These are phyloP conservation scores for Puccinia triticina DNA, from an alignment of 1,284 basidiomycete species.

Conservation along the genomic window DNA sequence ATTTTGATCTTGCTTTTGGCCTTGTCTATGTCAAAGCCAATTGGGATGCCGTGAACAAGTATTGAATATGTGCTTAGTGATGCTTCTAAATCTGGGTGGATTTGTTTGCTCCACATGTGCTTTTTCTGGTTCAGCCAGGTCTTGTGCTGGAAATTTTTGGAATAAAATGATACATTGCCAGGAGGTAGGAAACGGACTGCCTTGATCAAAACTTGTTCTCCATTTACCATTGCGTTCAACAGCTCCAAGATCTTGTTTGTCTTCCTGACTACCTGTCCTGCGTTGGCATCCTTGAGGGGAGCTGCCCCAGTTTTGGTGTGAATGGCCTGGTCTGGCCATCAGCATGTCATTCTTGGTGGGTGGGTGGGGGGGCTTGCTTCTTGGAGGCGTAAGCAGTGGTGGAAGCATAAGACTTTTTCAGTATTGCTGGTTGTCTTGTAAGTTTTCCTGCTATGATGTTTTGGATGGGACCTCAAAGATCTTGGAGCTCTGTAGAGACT, in stretches of 20 bases:
- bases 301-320: not conserved
- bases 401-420: too few relatives aligned
- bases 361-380: too few relatives aligned
- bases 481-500: too few relatives aligned
- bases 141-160: not conserved
- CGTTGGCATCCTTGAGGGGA: not conserved
- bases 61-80: not conserved
- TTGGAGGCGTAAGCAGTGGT: too few relatives aligned
- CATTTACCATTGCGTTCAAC: not conserved
- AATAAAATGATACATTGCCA: constrained; percentile 3
- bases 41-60: not conserved
- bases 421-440: too few relatives aligned
- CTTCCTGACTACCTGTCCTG: not conserved
- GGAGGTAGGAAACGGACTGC: not conserved
- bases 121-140: not conserved
- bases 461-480: too few relatives aligned
- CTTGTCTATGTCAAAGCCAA: not conserved
- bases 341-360: too few relatives aligned
- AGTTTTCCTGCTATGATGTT: too few relatives aligned
- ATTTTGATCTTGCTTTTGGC: not conserved
- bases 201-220: not conserved
- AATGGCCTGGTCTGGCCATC: too few relatives aligned
- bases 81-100: constrained; percentile 10
- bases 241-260: not conserved
- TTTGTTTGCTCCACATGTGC: constrained; percentile 1